A percentile compares a stretch with the other conserved stretches of the same genome.
phyloP scores from a whole-genome alignment of 2,329 filamentous ascomycete genomes.

The Xenoacremonium recifei region DNA sequence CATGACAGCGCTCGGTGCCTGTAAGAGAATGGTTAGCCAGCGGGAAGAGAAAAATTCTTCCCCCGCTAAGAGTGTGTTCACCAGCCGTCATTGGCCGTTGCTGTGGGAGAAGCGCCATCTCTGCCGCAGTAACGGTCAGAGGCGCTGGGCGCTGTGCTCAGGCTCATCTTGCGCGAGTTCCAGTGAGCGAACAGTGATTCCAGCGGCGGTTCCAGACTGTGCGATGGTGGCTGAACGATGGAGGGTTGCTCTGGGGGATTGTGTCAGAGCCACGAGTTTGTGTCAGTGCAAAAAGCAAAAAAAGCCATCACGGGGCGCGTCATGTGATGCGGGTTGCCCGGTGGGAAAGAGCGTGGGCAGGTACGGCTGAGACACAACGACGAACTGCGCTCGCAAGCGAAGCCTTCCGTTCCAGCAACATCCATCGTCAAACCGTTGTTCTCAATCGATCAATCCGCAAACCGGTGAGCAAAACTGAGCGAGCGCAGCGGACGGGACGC shows the following conservation, averaged over 20 bases:
- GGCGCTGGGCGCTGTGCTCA: constrained; percentile 3
- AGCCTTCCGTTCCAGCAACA: neutral
- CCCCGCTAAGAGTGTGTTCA: constrained; percentile 1
- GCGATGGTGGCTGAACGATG: neutral
- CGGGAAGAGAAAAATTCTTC: neutral
- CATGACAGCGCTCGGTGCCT: too few relatives aligned
- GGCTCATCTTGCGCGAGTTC: constrained; percentile 7
- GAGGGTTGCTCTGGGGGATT: neutral
- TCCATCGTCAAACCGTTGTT: neutral
- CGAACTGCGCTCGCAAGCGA: neutral
- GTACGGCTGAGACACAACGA: too few relatives aligned
- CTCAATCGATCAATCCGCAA: neutral
- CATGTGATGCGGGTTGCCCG: neutral
- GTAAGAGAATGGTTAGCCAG: too few relatives aligned
- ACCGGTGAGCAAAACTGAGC: too few relatives aligned
- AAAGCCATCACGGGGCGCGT: neutral
- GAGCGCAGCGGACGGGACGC: too few relatives aligned
- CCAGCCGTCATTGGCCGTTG: constrained; percentile 1
- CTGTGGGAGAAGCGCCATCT: constrained; percentile 1
- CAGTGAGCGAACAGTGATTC: constrained; percentile 1
- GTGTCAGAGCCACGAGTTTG: neutral
- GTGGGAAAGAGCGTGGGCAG: too few relatives aligned
- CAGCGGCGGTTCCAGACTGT: neutral
- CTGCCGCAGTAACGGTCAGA: neutral
- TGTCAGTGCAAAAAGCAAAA: neutral